Percentiles rank a stretch among this genome's conserved stretches.
These are phyloP conservation scores for Elaeis guineensis DNA, from an alignment of 176 grass and related monocot genomes.

Conservation along the genomic window DNA sequence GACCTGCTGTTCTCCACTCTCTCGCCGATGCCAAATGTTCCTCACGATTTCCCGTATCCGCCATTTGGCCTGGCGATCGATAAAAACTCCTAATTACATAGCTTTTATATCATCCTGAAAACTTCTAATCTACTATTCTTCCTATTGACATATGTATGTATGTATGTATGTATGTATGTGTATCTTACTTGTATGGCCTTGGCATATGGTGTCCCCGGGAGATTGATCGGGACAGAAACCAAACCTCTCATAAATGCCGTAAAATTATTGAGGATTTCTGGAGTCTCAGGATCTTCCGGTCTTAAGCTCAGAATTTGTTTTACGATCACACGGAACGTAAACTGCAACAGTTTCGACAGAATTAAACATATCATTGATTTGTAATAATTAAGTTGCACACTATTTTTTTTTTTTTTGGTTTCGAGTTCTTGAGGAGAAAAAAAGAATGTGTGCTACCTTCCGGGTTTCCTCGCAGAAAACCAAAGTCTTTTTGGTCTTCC, in stretches of 20 bases:
- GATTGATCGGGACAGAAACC: constrained; percentile 2
- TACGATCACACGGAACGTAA: constrained; percentile 13
- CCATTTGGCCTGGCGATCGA: neutral
- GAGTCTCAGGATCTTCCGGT: neutral
- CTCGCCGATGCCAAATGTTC: neutral
- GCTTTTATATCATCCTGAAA: too few relatives aligned
- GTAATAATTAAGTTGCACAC: too few relatives aligned
- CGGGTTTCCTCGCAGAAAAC: constrained; percentile 18
- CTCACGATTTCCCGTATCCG: constrained; percentile 1
- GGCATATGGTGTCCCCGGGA: neutral
- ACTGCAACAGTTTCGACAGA: neutral
- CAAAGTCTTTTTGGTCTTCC: constrained; percentile 3
- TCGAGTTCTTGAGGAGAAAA: too few relatives aligned
- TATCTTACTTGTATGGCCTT: constrained; percentile 10
- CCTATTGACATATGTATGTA: too few relatives aligned
- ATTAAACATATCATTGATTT: too few relatives aligned
- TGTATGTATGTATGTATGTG: neutral
- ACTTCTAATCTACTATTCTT: too few relatives aligned
- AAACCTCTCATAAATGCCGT: constrained; percentile 14
- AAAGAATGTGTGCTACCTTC: neutral
- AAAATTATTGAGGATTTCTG: neutral
- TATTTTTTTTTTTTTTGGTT: too few relatives aligned
- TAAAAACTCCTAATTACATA: too few relatives aligned
- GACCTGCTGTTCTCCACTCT: neutral
- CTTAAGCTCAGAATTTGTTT: constrained; percentile 11